Conservation (phyloP, 1,284 basidiomycete species). For the Coniophora puteana region DNA sequence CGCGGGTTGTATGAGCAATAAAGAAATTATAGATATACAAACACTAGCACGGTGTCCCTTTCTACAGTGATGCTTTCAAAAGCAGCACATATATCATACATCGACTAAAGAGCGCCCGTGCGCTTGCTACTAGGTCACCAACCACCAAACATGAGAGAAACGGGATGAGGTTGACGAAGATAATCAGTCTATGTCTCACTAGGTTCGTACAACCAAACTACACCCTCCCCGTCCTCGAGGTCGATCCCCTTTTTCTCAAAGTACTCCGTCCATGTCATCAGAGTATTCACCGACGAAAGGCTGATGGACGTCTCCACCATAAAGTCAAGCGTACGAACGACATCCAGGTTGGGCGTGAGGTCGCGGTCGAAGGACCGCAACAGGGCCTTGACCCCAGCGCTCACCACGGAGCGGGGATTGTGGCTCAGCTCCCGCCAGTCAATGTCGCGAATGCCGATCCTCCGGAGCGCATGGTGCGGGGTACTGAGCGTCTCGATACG, state of each 20-base stretch:
- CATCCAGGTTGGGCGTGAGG: not conserved
- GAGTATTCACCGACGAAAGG: conserved; percentile 40
- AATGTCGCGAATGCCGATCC: conserved; percentile 3
- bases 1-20: too few species aligned
- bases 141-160: too few species aligned
- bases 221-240: conserved; percentile 50
- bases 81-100: too few species aligned
- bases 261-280: conserved; percentile 51
- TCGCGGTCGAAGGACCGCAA: not conserved
- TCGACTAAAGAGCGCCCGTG: too few species aligned
- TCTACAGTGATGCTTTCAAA: too few species aligned
- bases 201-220: conserved; percentile 45
- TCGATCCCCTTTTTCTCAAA: conserved; percentile 46
- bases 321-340: conserved; percentile 2
- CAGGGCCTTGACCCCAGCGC: not conserved
- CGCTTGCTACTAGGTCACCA: too few species aligned
- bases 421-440: not conserved
- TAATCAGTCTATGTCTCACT: not conserved
- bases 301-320: conserved; percentile 39
- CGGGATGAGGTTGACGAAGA: too few species aligned
- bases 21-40: too few species aligned
- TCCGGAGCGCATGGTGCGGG: not conserved
- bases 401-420: not conserved
- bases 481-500: not conserved
- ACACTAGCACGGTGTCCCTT: too few species aligned